Conservation (phyloP, 345 rosid species). For the Xanthoceras sorbifolium region DNA sequence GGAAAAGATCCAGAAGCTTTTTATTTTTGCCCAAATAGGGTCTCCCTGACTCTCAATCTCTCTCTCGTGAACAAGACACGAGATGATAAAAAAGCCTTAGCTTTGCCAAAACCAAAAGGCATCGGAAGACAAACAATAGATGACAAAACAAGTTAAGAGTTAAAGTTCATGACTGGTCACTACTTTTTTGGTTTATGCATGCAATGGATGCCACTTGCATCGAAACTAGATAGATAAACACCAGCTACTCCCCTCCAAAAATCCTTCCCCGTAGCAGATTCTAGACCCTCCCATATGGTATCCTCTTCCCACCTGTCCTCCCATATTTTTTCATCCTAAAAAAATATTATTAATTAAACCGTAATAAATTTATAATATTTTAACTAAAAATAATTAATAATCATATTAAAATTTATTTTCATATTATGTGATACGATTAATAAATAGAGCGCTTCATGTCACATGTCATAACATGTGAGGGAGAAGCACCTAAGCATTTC, state of each 20-base stretch:
- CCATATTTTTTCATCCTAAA: neutral
- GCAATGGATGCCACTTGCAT: slow-evolving; percentile 5
- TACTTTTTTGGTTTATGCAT: neutral
- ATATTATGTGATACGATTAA: too few relatives aligned
- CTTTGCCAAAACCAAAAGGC: neutral
- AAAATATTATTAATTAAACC: too few relatives aligned
- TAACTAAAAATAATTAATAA: too few relatives aligned
- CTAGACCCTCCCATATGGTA: slow-evolving; percentile 46
- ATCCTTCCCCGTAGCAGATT: neutral
- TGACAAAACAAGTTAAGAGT: neutral
- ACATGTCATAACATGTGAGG: too few relatives aligned
- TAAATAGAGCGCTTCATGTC: too few relatives aligned
- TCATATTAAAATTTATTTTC: too few relatives aligned
- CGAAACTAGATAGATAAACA: neutral
- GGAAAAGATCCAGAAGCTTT: too few relatives aligned
- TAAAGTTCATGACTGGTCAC: neutral
- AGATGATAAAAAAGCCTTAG: neutral
- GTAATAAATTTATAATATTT: too few relatives aligned
- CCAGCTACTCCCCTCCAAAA: neutral
- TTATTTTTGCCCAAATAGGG: neutral
- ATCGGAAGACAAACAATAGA: neutral
- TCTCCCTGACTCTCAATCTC: neutral
- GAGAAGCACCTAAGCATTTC: too few relatives aligned
- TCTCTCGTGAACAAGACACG: too few relatives aligned
- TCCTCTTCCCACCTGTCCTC: slow-evolving; percentile 40